phyloP scores from a whole-genome alignment of 1,284 basidiomycete species.

The Erythrobasidium hasegawianum region DNA sequence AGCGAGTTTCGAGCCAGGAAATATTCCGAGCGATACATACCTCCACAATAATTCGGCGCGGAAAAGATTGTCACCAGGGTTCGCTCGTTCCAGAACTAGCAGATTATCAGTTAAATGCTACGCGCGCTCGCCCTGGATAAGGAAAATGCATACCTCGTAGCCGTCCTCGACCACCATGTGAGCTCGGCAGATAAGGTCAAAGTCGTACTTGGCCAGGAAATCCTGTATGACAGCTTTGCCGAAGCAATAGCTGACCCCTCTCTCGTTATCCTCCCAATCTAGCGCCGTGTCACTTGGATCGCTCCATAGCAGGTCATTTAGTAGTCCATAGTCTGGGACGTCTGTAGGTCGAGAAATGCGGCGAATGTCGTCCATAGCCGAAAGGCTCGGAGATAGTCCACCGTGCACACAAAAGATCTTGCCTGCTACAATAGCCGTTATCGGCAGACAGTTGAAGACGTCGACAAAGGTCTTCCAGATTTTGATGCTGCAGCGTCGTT shows the following conservation, averaged over 20 bases:
- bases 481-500: constrained; percentile 98
- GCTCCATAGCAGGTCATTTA: constrained; percentile 97
- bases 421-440: constrained; percentile 95
- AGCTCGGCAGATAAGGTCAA: constrained; percentile 98
- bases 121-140: no score
- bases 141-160: constrained; percentile 3
- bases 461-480: constrained; percentile 99
- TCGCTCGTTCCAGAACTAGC: constrained; percentile 99
- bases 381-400: constrained; percentile 92
- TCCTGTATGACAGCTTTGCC: constrained; percentile 97
- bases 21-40: constrained; percentile 57
- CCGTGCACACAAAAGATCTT: constrained; percentile 99
- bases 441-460: constrained; percentile 98
- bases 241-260: constrained; percentile 99
- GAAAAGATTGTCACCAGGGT: constrained; percentile 98
- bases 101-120: no score
- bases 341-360: constrained; percentile 97
- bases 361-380: constrained; percentile 98
- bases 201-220: constrained; percentile 68
- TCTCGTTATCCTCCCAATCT: constrained; percentile 99
- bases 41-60: constrained; percentile 94
- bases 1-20: no score
- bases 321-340: constrained; percentile 96
- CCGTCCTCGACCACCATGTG: constrained; percentile 94
- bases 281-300: constrained; percentile 96